Conservation (phyloP, 129 eudicot species). For the Artemisia argyi region DNA sequence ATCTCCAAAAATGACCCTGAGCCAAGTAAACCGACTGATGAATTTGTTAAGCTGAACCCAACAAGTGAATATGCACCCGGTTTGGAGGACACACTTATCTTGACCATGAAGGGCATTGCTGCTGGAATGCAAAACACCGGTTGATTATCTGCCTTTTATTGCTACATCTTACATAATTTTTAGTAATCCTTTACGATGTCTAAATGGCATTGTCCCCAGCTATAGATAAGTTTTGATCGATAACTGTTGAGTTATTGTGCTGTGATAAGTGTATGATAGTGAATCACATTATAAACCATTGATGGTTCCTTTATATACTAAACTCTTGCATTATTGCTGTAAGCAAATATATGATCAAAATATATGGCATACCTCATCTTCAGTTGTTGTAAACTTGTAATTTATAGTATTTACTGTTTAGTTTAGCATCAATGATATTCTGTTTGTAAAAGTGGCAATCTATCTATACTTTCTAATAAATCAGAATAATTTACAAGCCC, state of each 20-base stretch:
- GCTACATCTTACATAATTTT: neutral
- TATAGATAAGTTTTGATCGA: constrained; percentile 12
- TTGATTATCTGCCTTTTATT: constrained; percentile 26
- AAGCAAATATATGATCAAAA: too few relatives aligned
- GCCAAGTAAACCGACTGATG: constrained; percentile 59
- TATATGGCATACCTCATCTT: too few relatives aligned
- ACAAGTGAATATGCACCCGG: constrained; percentile 97
- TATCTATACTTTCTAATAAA: too few relatives aligned
- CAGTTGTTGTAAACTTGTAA: too few relatives aligned
- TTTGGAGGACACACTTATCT: constrained; percentile 92
- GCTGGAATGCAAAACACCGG: constrained; percentile 99
- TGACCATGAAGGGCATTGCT: constrained; percentile 99
- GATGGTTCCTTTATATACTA: constrained; percentile 9
- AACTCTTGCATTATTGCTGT: neutral
- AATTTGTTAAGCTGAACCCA: constrained; percentile 78
- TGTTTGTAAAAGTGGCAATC: too few relatives aligned
- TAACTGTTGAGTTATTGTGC: constrained; percentile 10
- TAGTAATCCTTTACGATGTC: neutral
- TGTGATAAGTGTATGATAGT: constrained; percentile 14
- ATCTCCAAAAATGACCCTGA: constrained; percentile 75
- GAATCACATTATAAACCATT: neutral
- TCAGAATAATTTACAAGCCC: too few relatives aligned
- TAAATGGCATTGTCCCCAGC: neutral
- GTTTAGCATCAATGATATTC: too few relatives aligned
- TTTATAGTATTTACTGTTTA: too few relatives aligned